Evolutionary conservation across 1,284 basidiomycete genomes (phyloP).

Genomic region (Entoloma clypeatum): DNA sequence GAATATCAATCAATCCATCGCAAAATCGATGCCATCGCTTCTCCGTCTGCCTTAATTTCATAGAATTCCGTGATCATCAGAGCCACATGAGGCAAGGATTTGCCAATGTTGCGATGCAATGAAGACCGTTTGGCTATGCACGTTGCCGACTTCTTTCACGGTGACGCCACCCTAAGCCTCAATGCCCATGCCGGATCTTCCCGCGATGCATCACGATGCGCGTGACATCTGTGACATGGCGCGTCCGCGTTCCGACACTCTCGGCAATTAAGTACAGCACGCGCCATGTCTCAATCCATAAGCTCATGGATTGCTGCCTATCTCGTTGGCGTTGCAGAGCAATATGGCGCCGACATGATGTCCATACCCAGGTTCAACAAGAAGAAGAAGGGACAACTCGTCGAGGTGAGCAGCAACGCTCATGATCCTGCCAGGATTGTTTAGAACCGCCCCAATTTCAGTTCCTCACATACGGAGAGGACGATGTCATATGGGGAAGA

Average conservation of each 20-base stretch:
- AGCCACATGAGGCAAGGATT: too few relatives aligned
- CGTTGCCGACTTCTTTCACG: too few relatives aligned
- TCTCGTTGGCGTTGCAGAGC: conserved; percentile 43
- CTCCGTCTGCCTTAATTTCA: too few relatives aligned
- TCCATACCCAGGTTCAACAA: conserved; percentile 30
- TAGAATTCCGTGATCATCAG: not conserved
- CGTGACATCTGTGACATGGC: conserved; percentile 11
- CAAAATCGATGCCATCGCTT: too few relatives aligned
- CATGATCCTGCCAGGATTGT: not conserved
- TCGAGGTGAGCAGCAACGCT: conserved; percentile 37
- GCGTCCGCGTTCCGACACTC: conserved; percentile 3
- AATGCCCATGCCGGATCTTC: too few relatives aligned
- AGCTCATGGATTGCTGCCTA: conserved; percentile 53
- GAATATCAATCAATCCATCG: conserved; percentile 1
- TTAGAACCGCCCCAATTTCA: conserved; percentile 6
- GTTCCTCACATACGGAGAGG: conserved; percentile 34
- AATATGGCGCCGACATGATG: conserved; percentile 41
- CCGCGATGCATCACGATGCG: conserved; percentile 14
- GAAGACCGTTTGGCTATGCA: too few relatives aligned
- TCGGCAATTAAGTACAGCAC: not conserved
- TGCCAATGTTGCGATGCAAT: too few relatives aligned
- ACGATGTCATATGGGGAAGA: conserved; percentile 33
- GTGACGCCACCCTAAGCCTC: too few relatives aligned
- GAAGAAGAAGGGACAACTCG: conserved; percentile 49
- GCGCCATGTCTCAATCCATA: conserved; percentile 39